Conservation (phyloP, 768 basidiomycete genomes). For the Russula sp. region DNA sequence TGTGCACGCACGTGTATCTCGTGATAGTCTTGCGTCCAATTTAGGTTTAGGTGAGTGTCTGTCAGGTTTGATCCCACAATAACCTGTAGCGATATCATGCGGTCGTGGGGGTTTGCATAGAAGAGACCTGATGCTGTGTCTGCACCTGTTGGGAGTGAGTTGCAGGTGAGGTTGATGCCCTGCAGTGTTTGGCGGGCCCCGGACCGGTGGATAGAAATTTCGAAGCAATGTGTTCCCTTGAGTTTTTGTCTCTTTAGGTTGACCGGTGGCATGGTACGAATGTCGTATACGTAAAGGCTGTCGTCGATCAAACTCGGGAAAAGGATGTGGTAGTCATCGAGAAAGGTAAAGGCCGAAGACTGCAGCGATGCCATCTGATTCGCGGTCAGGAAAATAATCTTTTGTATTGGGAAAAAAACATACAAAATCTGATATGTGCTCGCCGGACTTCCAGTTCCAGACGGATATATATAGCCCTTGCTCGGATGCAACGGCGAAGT, state of each 20-base stretch:
- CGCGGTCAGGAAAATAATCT: background rate
- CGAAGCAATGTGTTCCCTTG: slow-evolving; percentile 13
- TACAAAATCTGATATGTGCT: slow-evolving; percentile 7
- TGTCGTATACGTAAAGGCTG: slow-evolving; percentile 7
- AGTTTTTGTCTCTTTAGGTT: background rate
- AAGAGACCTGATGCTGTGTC: background rate
- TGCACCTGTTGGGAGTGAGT: background rate
- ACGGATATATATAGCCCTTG: slow-evolving; percentile 11
- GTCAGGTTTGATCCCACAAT: background rate
- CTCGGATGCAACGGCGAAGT: slow-evolving; percentile 1
- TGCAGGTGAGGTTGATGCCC: background rate
- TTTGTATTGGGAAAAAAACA: background rate
- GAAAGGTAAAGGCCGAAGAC: background rate
- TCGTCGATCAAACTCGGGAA: slow-evolving; percentile 5
- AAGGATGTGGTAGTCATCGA: slow-evolving; percentile 8
- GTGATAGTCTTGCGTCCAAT: background rate
- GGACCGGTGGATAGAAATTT: background rate
- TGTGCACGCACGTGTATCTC: background rate
- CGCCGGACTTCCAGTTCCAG: slow-evolving; percentile 11
- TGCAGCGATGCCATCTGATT: slow-evolving; percentile 4
- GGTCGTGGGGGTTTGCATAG: background rate
- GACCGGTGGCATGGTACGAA: slow-evolving; percentile 5
- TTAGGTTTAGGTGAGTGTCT: background rate
- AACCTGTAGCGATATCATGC: background rate
- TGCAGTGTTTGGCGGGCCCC: background rate